Percentiles rank a stretch among this genome's conserved stretches.
Conservation (phyloP, 2,329 filamentous ascomycete species). For the Fusarium longipes region DNA sequence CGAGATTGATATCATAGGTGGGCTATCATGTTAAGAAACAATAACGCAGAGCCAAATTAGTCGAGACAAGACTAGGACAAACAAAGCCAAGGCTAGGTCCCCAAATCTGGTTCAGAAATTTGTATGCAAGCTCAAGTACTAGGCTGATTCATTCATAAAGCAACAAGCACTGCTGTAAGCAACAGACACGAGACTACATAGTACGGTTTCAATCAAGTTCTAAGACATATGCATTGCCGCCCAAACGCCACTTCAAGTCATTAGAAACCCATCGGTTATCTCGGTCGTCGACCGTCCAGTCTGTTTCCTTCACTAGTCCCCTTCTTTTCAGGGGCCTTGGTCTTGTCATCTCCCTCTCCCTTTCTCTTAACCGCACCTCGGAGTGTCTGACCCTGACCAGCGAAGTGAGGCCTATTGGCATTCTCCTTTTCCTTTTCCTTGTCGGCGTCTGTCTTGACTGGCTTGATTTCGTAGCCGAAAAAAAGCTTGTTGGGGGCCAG, state of each 20-base stretch:
- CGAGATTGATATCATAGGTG: too few species aligned
- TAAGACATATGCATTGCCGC: slow-evolving; percentile 25
- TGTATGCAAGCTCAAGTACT: neutral
- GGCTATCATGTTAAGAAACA: neutral
- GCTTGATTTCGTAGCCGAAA: slow-evolving; percentile 94
- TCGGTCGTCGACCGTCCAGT: slow-evolving; percentile 56
- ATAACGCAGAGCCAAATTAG: neutral
- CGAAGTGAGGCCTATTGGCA: slow-evolving; percentile 78
- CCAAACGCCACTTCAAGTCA: slow-evolving; percentile 42
- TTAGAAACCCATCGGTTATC: slow-evolving; percentile 32
- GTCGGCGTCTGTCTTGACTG: slow-evolving; percentile 81
- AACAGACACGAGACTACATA: slow-evolving; percentile 4
- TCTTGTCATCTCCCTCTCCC: slow-evolving; percentile 61
- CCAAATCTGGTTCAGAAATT: neutral
- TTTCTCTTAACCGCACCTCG: slow-evolving; percentile 78
- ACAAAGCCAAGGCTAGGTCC: neutral
- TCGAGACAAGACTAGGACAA: neutral
- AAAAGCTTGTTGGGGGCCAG: slow-evolving; percentile 91
- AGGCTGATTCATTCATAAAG: neutral
- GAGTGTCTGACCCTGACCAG: slow-evolving; percentile 86
- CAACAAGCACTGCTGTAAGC: neutral
- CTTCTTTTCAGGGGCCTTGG: slow-evolving; percentile 61
- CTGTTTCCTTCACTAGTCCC: slow-evolving; percentile 56
- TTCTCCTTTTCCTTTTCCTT: slow-evolving; percentile 73
- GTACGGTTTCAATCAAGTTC: slow-evolving; percentile 10